Evolutionary conservation across 371 early-diverging fungal species (phyloP).

Genomic region (Thermomucor indicae-seudaticae): DNA sequence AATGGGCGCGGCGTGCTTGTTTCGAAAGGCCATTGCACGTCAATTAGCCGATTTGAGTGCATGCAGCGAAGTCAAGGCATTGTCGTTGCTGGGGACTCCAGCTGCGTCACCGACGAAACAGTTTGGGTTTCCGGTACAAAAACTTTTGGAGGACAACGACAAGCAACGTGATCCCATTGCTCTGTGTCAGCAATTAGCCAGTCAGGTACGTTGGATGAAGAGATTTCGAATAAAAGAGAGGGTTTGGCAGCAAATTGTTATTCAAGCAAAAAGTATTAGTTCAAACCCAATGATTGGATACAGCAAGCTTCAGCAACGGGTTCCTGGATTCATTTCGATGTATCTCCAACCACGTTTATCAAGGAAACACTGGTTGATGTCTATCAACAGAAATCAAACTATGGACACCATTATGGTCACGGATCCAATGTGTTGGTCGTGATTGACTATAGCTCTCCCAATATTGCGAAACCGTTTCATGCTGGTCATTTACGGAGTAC

Average conservation of each 20-base stretch:
- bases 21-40: slow-evolving; percentile 16
- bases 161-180: slow-evolving; percentile 30
- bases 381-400: slow-evolving; percentile 11
- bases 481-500: slow-evolving; percentile 99
- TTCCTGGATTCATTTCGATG: slow-evolving; percentile 69
- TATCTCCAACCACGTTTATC: slow-evolving; percentile 50
- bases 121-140: slow-evolving; percentile 15
- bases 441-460: slow-evolving; percentile 97
- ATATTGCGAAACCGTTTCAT: slow-evolving; percentile 99
- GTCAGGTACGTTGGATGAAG: neutral
- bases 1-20: slow-evolving; percentile 4
- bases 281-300: slow-evolving; percentile 6
- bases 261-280: neutral
- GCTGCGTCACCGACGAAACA: slow-evolving; percentile 3
- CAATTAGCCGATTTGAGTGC: slow-evolving; percentile 10
- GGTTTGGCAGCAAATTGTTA: neutral
- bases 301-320: slow-evolving; percentile 23
- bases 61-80: slow-evolving; percentile 7
- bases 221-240: neutral
- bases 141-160: slow-evolving; percentile 36
- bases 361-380: slow-evolving; percentile 52
- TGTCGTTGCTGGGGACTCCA: slow-evolving; percentile 13
- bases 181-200: neutral
- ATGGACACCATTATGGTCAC: slow-evolving; percentile 18
- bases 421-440: slow-evolving; percentile 48